Conservation (phyloP, 805 yeast species). For the Wickerhamomyces pijperi region DNA sequence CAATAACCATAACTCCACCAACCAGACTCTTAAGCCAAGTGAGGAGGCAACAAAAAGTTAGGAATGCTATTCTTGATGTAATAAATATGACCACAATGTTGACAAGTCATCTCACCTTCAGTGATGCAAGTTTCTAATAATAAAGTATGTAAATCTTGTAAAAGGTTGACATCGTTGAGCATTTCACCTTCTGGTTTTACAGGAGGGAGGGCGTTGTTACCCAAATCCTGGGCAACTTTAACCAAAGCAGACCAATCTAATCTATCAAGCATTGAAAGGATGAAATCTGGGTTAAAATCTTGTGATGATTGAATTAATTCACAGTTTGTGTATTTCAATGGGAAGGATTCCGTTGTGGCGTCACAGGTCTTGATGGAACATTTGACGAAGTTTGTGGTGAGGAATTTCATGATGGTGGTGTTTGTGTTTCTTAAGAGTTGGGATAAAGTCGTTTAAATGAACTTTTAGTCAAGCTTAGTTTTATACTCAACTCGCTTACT, state of each 20-base stretch:
- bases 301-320: conserved; percentile 58
- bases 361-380: conserved; percentile 85
- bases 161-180: conserved; percentile 28
- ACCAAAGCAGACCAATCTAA: conserved; percentile 83
- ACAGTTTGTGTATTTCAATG: conserved; percentile 60
- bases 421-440: no score
- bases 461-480: no score
- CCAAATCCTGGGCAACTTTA: conserved; percentile 61
- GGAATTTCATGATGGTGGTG: conserved; percentile 55
- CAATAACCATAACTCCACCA: no score
- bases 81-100: conserved; percentile 77
- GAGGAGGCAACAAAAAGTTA: conserved; percentile 89
- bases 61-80: conserved; percentile 90
- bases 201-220: conserved; percentile 46
- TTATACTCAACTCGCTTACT: no score
- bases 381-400: conserved; percentile 93
- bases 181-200: conserved; percentile 40
- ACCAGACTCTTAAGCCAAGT: conserved; percentile 55
- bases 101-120: conserved; percentile 86
- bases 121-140: conserved; percentile 76
- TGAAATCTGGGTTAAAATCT: conserved; percentile 76
- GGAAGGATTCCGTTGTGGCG: conserved; percentile 65
- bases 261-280: conserved; percentile 65
- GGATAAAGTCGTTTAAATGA: no score
- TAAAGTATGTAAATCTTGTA: conserved; percentile 67